Percentiles rank a stretch among this genome's conserved stretches.
Evolutionary conservation across 139 green algal genomes (phyloP).

Genomic region (Ostreobium quekettii): DNA sequence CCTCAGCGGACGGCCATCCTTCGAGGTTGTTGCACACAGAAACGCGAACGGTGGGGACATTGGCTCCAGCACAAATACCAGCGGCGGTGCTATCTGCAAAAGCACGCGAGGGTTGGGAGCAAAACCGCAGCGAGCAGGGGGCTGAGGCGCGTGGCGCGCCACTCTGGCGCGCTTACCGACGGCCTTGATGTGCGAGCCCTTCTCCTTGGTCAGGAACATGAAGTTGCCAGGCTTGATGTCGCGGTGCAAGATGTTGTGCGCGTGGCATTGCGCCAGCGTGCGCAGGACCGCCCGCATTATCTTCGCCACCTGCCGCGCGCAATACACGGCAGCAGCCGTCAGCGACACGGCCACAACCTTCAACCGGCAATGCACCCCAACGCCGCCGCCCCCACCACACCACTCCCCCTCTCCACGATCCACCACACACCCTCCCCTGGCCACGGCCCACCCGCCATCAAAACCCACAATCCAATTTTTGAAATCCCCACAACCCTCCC

Average conservation of each 20-base stretch:
- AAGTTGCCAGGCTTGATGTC: constrained; percentile 88
- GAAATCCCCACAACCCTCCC: no score
- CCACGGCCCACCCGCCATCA: background rate
- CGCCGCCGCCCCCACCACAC: background rate
- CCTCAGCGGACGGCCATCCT: no score
- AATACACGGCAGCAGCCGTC: background rate
- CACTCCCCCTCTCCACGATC: background rate
- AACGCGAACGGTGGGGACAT: no score
- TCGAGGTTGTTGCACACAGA: no score
- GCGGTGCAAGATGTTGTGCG: constrained; percentile 67
- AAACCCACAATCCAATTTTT: no score
- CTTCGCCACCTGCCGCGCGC: constrained; percentile 45
- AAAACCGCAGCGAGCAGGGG: no score
- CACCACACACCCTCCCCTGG: constrained; percentile 15
- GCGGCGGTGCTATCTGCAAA: no score
- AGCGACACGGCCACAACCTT: background rate
- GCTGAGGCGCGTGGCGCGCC: no score
- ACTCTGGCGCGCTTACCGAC: constrained; percentile 50
- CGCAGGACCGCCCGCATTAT: constrained; percentile 66
- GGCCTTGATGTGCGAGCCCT: constrained; percentile 69
- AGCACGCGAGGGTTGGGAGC: no score
- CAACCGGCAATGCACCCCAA: background rate
- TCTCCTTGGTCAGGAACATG: constrained; percentile 65
- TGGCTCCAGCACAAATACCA: no score
- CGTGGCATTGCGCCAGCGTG: constrained; percentile 64